Percentiles rank a stretch among this genome's conserved stretches.
These are phyloP conservation scores for Cercophora sp. DNA, from an alignment of 495 filamentous ascomycete genomes.

Conservation along the genomic window DNA sequence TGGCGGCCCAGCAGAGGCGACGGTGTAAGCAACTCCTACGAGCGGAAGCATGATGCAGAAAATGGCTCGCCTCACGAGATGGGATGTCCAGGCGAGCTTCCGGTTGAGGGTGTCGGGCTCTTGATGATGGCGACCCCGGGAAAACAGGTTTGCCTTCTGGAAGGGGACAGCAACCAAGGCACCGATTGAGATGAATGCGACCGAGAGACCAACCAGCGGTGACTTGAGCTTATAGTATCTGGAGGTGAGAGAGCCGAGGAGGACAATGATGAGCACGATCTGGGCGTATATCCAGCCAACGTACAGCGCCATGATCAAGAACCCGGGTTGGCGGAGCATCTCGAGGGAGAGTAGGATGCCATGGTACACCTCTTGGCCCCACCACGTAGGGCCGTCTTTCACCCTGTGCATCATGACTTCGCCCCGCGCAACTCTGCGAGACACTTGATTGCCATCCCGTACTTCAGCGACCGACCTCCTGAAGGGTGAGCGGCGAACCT, in stretches of 20 bases:
- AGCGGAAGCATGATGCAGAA: slow-evolving; percentile 63
- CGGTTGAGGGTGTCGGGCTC: slow-evolving; percentile 57
- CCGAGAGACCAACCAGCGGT: slow-evolving; percentile 58
- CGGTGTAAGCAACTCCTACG: slow-evolving; percentile 59
- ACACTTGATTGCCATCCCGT: slow-evolving; percentile 48
- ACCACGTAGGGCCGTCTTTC: slow-evolving; percentile 64
- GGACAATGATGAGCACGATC: slow-evolving; percentile 64
- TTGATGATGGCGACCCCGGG: slow-evolving; percentile 51
- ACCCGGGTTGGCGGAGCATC: slow-evolving; percentile 69
- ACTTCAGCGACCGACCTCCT: slow-evolving; percentile 63
- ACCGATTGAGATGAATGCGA: slow-evolving; percentile 60
- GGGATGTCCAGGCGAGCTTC: slow-evolving; percentile 60
- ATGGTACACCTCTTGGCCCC: slow-evolving; percentile 68
- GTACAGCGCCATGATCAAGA: slow-evolving; percentile 65
- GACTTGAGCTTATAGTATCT: slow-evolving; percentile 58
- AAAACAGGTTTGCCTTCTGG: slow-evolving; percentile 65
- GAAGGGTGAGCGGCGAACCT: slow-evolving; percentile 60
- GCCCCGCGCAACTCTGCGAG: slow-evolving; percentile 59
- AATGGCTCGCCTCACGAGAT: slow-evolving; percentile 61
- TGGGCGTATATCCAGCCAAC: slow-evolving; percentile 74
- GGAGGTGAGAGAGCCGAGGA: slow-evolving; percentile 64
- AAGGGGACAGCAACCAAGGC: slow-evolving; percentile 65
- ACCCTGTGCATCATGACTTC: slow-evolving; percentile 72
- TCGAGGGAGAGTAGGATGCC: slow-evolving; percentile 61
- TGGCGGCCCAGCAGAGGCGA: slow-evolving; percentile 55